phyloP scores from a whole-genome alignment of 2,329 filamentous ascomycete genomes.

The Cytospora piceae region DNA sequence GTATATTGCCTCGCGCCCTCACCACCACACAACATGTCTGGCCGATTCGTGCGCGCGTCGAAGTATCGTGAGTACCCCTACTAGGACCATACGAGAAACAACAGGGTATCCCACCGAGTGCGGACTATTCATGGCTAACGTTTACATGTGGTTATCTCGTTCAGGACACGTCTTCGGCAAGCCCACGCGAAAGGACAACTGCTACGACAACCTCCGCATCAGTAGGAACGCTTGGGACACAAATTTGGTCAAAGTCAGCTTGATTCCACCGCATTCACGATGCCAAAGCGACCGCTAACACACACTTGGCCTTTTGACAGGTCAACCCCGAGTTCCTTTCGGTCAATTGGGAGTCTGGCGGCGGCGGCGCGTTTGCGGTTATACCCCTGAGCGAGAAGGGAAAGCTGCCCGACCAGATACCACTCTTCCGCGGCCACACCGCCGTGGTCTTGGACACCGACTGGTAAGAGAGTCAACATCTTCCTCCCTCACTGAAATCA shows the following conservation, averaged over 20 bases:
- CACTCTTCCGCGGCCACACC: constrained; percentile 94
- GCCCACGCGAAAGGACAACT: constrained; percentile 93
- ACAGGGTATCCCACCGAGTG: constrained; percentile 19
- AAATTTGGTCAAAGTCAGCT: constrained; percentile 55
- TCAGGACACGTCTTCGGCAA: constrained; percentile 98
- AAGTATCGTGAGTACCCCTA: constrained; percentile 63
- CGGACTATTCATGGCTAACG: constrained; percentile 36
- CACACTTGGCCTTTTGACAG: constrained; percentile 48
- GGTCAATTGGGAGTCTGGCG: constrained; percentile 97
- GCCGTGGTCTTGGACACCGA: constrained; percentile 95
- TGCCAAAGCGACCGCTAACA: constrained; percentile 30
- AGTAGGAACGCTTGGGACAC: constrained; percentile 99
- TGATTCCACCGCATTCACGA: background rate
- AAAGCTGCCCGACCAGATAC: constrained; percentile 88
- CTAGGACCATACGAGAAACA: constrained; percentile 30
- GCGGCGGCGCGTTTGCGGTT: constrained; percentile 95
- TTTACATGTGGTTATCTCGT: background rate
- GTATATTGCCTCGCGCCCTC: constrained; percentile 4
- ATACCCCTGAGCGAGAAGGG: constrained; percentile 89
- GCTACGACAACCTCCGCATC: constrained; percentile 97
- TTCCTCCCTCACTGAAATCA: background rate
- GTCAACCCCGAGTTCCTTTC: constrained; percentile 94
- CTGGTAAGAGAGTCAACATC: constrained; percentile 65
- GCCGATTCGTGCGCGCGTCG: constrained; percentile 69
- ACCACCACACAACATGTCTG: constrained; percentile 53